Percentiles rank a stretch among this genome's conserved stretches.
Evolutionary conservation across 768 basidiomycete species (phyloP).

Genomic region (Artomyces pyxidatus): DNA sequence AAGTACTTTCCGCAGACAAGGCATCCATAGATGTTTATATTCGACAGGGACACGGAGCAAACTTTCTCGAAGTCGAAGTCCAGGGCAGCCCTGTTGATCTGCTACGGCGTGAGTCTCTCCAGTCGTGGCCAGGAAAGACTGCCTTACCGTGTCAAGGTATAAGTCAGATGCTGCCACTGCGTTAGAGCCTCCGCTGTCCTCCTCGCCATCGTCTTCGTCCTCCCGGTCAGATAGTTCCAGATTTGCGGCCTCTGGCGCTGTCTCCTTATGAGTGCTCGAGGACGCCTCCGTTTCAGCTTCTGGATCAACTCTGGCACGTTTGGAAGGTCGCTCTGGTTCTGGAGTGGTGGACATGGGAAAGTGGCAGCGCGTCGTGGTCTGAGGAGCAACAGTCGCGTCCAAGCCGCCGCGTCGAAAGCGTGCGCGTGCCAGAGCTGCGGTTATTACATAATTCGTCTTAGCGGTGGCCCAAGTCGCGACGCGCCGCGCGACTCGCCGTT

Average conservation of each 20-base stretch:
- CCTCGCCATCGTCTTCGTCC: constrained; percentile 19
- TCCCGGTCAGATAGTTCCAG: not conserved
- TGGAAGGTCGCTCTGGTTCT: not conserved
- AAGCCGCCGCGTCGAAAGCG: no score
- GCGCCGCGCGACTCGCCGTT: no score
- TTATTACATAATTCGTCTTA: no score
- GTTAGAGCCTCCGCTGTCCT: constrained; percentile 21
- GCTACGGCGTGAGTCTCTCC: no score
- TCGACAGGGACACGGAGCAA: constrained; percentile 92
- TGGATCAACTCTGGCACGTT: not conserved
- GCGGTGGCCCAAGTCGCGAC: no score
- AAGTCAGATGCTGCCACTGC: constrained; percentile 54
- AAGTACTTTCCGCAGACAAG: constrained; percentile 98
- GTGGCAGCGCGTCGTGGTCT: no score
- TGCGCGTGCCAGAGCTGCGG: no score
- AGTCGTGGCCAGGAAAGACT: constrained; percentile 10
- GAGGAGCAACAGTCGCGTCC: no score
- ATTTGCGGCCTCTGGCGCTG: not conserved
- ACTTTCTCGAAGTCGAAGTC: constrained; percentile 99
- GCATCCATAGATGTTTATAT: constrained; percentile 97
- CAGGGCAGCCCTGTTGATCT: constrained; percentile 86
- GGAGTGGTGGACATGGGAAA: not conserved
- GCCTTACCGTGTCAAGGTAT: constrained; percentile 82
- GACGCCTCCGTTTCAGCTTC: no score
- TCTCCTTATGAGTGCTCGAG: not conserved